These are phyloP conservation scores for Zostera marina DNA, from an alignment of 116 monocot genomes.

Conservation along the genomic window DNA sequence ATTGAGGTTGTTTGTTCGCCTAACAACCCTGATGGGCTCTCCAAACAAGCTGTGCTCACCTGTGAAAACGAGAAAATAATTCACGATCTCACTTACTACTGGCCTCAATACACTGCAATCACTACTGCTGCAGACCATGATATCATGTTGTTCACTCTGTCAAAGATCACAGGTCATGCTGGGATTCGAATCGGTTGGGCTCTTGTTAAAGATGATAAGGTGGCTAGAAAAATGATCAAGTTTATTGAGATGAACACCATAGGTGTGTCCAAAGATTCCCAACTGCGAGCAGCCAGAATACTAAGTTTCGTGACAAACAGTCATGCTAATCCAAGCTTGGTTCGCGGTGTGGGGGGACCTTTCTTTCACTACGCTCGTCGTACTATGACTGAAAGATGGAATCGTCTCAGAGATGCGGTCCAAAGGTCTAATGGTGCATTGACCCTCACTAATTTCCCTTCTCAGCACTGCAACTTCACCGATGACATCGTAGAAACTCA, in stretches of 20 bases:
- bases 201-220: constrained; percentile 50
- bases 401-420: constrained; percentile 37
- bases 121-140: constrained; percentile 39
- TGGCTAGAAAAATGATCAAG: constrained; percentile 67
- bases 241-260: constrained; percentile 77
- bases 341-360: background rate
- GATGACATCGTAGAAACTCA: constrained; percentile 18
- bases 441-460: constrained; percentile 44
- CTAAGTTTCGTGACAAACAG: constrained; percentile 47
- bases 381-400: constrained; percentile 44
- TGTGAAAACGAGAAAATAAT: constrained; percentile 15
- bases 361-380: constrained; percentile 53
- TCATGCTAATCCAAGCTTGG: constrained; percentile 20
- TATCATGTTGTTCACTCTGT: constrained; percentile 86
- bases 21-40: constrained; percentile 72
- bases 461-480: constrained; percentile 42
- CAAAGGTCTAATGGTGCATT: constrained; percentile 18
- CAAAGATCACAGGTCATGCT: constrained; percentile 83
- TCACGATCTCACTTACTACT: constrained; percentile 87
- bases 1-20: constrained; percentile 84
- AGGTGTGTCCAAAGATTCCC: constrained; percentile 94
- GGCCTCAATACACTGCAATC: constrained; percentile 92
- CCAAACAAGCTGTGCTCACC: constrained; percentile 26
- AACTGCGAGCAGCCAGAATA: constrained; percentile 68
- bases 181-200: constrained; percentile 95